These are phyloP conservation scores for Serendipita sp. DNA, from an alignment of 768 basidiomycete species.

Conservation along the genomic window DNA sequence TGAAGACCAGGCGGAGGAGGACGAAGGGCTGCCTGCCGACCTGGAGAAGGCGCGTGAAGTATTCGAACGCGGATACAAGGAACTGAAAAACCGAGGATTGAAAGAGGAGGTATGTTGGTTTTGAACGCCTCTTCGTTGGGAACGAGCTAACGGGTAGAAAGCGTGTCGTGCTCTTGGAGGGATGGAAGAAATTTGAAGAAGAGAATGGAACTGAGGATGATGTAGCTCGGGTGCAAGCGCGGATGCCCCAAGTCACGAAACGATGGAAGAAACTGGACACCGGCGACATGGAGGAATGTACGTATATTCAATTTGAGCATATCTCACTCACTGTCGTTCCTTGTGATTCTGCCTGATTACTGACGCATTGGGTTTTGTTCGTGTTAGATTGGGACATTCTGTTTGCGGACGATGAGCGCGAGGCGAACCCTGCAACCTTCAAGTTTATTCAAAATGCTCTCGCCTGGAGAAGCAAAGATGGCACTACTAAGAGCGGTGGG, in stretches of 20 bases:
- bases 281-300: constrained; percentile 70
- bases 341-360: no score
- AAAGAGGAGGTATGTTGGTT: constrained; percentile 63
- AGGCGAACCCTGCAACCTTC: constrained; percentile 83
- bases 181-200: constrained; percentile 91
- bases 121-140: neutral
- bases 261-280: constrained; percentile 72
- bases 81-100: constrained; percentile 60
- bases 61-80: constrained; percentile 77
- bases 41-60: constrained; percentile 50
- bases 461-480: constrained; percentile 40
- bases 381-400: constrained; percentile 82
- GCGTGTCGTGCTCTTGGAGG: constrained; percentile 83
- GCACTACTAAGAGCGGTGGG: neutral
- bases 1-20: constrained; percentile 30
- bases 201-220: constrained; percentile 56
- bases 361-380: neutral
- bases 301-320: neutral
- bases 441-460: constrained; percentile 94
- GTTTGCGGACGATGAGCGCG: constrained; percentile 91
- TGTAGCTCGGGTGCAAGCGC: constrained; percentile 64
- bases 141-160: constrained; percentile 16
- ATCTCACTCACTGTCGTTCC: no score
- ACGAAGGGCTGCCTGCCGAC: constrained; percentile 51
- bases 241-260: constrained; percentile 88